Conservation (phyloP, 2,329 filamentous ascomycete species). For the Monilinia laxa region DNA sequence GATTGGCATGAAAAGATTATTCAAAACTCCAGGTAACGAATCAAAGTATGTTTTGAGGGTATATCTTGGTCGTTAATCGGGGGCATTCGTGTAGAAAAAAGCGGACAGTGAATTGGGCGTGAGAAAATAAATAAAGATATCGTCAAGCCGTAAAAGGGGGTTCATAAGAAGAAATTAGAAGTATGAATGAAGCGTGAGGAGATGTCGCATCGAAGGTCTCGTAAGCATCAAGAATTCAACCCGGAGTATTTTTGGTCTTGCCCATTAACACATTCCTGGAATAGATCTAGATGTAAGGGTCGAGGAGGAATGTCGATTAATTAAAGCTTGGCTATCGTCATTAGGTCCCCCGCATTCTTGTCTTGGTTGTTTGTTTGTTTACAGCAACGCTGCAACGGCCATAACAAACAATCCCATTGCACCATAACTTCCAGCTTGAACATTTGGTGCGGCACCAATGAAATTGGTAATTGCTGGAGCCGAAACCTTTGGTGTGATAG, state of each 20-base stretch:
- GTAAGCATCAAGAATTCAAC: not conserved
- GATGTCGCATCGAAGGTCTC: slow-evolving; percentile 22
- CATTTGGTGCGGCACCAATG: not conserved
- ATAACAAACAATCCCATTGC: slow-evolving; percentile 18
- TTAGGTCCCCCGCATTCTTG: slow-evolving; percentile 15
- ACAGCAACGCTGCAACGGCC: slow-evolving; percentile 13
- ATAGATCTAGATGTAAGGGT: not conserved
- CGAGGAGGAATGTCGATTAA: slow-evolving; percentile 9
- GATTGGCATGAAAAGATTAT: not conserved
- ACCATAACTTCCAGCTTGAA: slow-evolving; percentile 14
- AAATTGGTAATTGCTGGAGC: not conserved
- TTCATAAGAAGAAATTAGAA: slow-evolving; percentile 12
- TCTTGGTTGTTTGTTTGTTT: slow-evolving; percentile 16
- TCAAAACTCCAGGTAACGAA: slow-evolving; percentile 23
- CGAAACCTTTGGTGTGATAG: not conserved
- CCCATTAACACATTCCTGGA: slow-evolving; percentile 7
- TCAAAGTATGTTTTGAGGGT: slow-evolving; percentile 19
- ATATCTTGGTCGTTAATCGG: slow-evolving; percentile 20
- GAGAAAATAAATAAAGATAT: slow-evolving; percentile 5
- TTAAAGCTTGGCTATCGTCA: not conserved
- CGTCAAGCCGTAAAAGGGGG: slow-evolving; percentile 17
- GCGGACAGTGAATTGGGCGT: not conserved
- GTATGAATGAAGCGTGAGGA: not conserved
- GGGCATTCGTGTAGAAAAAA: slow-evolving; percentile 15
- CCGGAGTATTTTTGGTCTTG: not conserved